phyloP scores from a whole-genome alignment of 2,329 filamentous ascomycete species.

The Monosporascus cannonballus region DNA sequence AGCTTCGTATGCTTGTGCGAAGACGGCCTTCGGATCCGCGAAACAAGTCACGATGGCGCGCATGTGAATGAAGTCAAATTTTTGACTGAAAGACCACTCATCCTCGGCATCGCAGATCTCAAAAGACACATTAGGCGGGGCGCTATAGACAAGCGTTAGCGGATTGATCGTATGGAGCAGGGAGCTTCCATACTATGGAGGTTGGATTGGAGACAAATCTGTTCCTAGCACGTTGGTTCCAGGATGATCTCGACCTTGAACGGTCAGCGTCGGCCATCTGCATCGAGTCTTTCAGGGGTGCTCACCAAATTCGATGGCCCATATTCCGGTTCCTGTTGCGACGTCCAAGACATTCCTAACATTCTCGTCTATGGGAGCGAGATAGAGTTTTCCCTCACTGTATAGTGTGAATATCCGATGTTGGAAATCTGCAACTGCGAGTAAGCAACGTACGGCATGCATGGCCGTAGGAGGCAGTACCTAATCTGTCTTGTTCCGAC shows the following conservation, averaged over 20 bases:
- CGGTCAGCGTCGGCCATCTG: not conserved
- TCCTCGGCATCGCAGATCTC: conserved; percentile 22
- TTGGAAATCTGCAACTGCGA: conserved; percentile 14
- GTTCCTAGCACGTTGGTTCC: conserved; percentile 12
- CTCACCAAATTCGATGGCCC: conserved; percentile 17
- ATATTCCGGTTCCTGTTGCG: conserved; percentile 17
- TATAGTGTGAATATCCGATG: conserved; percentile 17
- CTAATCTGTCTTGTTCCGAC: conserved; percentile 17
- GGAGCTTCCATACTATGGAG: conserved; percentile 10
- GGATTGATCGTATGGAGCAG: conserved; percentile 1
- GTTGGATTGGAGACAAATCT: conserved; percentile 19
- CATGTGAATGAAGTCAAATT: conserved; percentile 20
- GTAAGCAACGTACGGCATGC: not conserved
- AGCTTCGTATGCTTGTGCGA: conserved; percentile 10
- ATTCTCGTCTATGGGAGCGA: conserved; percentile 12
- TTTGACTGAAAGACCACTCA: conserved; percentile 15
- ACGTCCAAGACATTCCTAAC: conserved; percentile 11
- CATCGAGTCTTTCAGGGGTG: not conserved
- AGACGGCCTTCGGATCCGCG: conserved; percentile 12
- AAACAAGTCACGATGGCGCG: conserved; percentile 20
- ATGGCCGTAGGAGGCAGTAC: conserved; percentile 1
- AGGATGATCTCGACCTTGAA: conserved; percentile 14
- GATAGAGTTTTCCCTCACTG: conserved; percentile 15
- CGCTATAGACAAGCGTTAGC: conserved; percentile 1
- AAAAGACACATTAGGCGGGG: conserved; percentile 18